Percentiles rank a stretch among this genome's conserved stretches.
Evolutionary conservation across 2,329 filamentous ascomycete species (phyloP).

Genomic region (Bipolaris victoriae): DNA sequence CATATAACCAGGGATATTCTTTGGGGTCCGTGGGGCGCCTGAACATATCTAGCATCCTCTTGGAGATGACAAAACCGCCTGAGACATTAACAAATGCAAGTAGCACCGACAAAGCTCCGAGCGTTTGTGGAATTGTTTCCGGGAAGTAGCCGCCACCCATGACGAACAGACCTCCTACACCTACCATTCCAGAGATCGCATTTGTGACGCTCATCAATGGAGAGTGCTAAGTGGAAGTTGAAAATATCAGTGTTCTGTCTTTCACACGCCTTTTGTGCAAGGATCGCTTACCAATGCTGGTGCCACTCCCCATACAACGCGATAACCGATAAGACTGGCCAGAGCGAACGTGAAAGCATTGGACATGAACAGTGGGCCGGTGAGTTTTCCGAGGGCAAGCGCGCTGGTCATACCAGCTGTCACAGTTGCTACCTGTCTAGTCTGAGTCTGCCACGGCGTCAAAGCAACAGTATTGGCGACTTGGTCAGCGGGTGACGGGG

Average conservation of each 20-base stretch:
- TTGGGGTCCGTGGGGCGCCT: slow-evolving; percentile 78
- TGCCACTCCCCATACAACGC: slow-evolving; percentile 42
- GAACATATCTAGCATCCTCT: slow-evolving; percentile 79
- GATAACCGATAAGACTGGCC: slow-evolving; percentile 84
- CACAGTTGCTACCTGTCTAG: slow-evolving; percentile 74
- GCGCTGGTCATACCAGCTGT: slow-evolving; percentile 79
- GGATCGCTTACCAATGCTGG: slow-evolving; percentile 1
- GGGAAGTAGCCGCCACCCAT: slow-evolving; percentile 72
- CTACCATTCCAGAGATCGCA: slow-evolving; percentile 88
- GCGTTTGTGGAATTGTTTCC: slow-evolving; percentile 73
- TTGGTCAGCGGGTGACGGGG: slow-evolving; percentile 42
- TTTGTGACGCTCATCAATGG: slow-evolving; percentile 94
- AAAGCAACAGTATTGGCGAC: slow-evolving; percentile 67
- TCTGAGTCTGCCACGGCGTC: slow-evolving; percentile 81
- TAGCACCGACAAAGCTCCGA: slow-evolving; percentile 80
- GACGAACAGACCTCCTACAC: slow-evolving; percentile 85
- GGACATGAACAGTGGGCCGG: slow-evolving; percentile 81
- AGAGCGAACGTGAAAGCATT: slow-evolving; percentile 86
- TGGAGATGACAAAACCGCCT: slow-evolving; percentile 89
- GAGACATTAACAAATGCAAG: slow-evolving; percentile 88
- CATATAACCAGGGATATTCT: slow-evolving; percentile 88
- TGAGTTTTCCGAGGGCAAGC: slow-evolving; percentile 78
- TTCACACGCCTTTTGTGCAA: not conserved
- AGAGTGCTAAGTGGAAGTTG: slow-evolving; percentile 62
- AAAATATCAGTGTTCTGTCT: not conserved